A percentile compares a stretch with the other conserved stretches of the same genome.
These are phyloP conservation scores for Parietaria judaica DNA, from an alignment of 306 rosid genomes.

Conservation along the genomic window DNA sequence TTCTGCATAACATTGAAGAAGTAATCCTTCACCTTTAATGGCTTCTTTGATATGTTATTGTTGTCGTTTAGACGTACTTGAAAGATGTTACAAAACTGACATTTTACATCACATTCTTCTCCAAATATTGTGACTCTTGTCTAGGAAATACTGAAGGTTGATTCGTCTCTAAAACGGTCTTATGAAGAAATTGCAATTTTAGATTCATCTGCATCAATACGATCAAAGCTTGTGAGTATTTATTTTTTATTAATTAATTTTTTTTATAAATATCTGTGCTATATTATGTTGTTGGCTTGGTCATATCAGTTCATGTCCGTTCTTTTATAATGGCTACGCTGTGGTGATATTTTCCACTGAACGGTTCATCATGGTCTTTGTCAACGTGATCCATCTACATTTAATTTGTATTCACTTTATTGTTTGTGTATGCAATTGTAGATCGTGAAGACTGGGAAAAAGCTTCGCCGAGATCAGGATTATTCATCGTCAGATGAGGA, in stretches of 20 bases:
- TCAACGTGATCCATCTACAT: background rate
- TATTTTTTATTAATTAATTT: background rate
- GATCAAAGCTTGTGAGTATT: conserved; percentile 75
- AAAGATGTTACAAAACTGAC: no score
- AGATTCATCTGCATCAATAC: conserved; percentile 60
- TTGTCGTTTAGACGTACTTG: no score
- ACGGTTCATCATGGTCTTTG: no score
- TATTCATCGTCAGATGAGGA: conserved; percentile 30
- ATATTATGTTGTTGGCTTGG: background rate
- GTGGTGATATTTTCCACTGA: background rate
- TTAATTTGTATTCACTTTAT: conserved; percentile 6
- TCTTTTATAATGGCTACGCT: background rate
- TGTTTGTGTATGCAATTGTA: conserved; percentile 21
- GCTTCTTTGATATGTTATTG: conserved; percentile 5
- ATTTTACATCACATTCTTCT: no score
- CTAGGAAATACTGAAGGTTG: conserved; percentile 57
- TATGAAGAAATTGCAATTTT: conserved; percentile 59
- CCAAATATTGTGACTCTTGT: conserved; percentile 3
- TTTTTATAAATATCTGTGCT: conserved; percentile 4
- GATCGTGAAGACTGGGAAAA: conserved; percentile 49
- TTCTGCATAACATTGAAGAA: conserved; percentile 58
- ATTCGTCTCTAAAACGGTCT: conserved; percentile 66
- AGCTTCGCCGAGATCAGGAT: conserved; percentile 42
- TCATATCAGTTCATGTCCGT: background rate
- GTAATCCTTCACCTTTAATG: conserved; percentile 19